Conservation (phyloP, 2,329 filamentous ascomycete species). For the Plenodomus lindquistii region DNA sequence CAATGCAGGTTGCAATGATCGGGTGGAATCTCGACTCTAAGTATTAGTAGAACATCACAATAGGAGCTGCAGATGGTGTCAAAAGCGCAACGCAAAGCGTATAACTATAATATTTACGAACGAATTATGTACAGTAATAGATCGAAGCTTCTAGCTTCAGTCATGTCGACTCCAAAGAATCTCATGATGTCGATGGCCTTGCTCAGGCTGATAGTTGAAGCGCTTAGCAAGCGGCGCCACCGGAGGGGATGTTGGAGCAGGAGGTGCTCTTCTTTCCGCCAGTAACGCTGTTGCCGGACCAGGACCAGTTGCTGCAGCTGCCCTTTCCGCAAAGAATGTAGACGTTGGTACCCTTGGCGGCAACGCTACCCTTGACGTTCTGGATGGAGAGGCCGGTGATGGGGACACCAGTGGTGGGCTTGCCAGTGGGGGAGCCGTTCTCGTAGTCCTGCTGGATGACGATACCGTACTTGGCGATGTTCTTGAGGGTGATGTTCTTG, state of each 20-base stretch:
- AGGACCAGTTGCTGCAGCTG: slow-evolving; percentile 60
- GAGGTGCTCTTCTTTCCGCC: slow-evolving; percentile 43
- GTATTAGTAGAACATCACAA: not conserved
- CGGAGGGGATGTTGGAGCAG: slow-evolving; percentile 44
- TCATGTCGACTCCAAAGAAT: not conserved
- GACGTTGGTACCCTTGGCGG: slow-evolving; percentile 44
- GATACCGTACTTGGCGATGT: slow-evolving; percentile 56
- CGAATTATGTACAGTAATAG: slow-evolving; percentile 3
- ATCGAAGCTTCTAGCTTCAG: not conserved
- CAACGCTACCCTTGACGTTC: slow-evolving; percentile 48
- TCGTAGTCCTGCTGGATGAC: slow-evolving; percentile 58
- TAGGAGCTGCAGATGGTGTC: not conserved
- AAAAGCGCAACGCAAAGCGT: not conserved
- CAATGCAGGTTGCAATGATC: no score
- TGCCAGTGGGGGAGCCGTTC: slow-evolving; percentile 50
- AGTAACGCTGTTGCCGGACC: slow-evolving; percentile 49
- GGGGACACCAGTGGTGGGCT: slow-evolving; percentile 53
- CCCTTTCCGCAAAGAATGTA: slow-evolving; percentile 62
- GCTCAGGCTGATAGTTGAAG: not conserved
- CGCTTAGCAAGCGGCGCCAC: slow-evolving; percentile 40
- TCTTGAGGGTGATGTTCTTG: slow-evolving; percentile 51
- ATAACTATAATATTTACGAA: slow-evolving; percentile 1
- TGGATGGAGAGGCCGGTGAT: slow-evolving; percentile 51
- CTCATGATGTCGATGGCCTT: not conserved
- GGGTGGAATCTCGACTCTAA: no score